Evolutionary conservation across 106 monocot species (phyloP).

Genomic region (Dioscorea dumetorum): DNA sequence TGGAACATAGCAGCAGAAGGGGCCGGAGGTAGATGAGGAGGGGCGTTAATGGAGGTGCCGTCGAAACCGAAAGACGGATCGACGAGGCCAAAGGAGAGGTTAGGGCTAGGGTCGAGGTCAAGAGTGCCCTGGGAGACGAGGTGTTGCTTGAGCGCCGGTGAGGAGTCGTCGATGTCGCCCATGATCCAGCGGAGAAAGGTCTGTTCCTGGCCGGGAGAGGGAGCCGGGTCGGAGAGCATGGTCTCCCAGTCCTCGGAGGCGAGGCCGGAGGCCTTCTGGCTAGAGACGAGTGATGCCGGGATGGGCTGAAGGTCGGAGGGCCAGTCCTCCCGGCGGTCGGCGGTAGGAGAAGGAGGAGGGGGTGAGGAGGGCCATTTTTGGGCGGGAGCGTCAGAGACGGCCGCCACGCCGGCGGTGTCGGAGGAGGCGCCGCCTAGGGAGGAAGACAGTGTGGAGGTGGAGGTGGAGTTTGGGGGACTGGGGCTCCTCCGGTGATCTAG

Average conservation of each 20-base stretch:
- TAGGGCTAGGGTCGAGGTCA: no score
- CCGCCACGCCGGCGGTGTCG: constrained; percentile 12
- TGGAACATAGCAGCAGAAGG: background rate
- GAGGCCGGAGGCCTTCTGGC: background rate
- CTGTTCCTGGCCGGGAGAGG: constrained; percentile 42
- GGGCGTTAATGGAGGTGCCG: background rate
- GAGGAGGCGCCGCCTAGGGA: constrained; percentile 42
- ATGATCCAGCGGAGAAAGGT: constrained; percentile 74
- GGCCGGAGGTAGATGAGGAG: background rate
- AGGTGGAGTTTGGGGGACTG: constrained; percentile 49
- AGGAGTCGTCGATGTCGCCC: constrained; percentile 33
- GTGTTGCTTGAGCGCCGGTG: background rate
- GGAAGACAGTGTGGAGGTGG: constrained; percentile 67
- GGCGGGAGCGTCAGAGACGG: constrained; percentile 28
- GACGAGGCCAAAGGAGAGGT: constrained; percentile 5
- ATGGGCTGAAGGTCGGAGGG: constrained; percentile 23
- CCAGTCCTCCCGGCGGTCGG: constrained; percentile 18
- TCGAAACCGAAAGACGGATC: constrained; percentile 18
- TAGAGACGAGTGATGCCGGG: background rate
- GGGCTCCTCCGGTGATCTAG: constrained; percentile 71
- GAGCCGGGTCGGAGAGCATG: constrained; percentile 40
- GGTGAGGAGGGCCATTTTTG: constrained; percentile 6
- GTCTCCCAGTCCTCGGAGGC: constrained; percentile 58
- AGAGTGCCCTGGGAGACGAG: background rate
- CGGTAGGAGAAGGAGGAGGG: background rate